Evolutionary conservation across 2,329 filamentous ascomycete species (phyloP).

Genomic region (Trichoderma atrobrunneum): DNA sequence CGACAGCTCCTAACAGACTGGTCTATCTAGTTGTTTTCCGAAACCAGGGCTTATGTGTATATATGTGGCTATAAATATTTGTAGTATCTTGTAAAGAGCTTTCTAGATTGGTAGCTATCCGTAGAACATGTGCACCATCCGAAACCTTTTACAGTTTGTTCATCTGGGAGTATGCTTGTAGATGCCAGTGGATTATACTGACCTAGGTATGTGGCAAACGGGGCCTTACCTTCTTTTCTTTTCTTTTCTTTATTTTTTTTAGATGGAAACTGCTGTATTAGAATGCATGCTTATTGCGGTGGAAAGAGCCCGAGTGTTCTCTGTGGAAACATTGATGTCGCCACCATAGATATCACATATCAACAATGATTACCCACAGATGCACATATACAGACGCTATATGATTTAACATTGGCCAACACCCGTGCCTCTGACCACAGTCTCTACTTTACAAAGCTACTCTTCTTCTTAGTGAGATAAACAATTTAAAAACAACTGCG

Average conservation of each 20-base stretch:
- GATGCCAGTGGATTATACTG: neutral
- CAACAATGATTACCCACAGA: neutral
- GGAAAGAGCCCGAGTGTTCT: neutral
- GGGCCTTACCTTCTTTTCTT: too few relatives aligned
- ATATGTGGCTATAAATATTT: neutral
- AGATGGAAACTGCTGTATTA: neutral
- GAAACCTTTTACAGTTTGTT: neutral
- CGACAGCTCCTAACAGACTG: neutral
- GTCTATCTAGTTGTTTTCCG: neutral
- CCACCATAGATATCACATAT: neutral
- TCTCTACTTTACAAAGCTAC: neutral
- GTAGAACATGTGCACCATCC: accelerated
- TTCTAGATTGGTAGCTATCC: neutral
- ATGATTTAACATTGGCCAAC: neutral
- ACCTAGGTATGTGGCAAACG: neutral
- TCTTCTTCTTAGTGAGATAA: neutral
- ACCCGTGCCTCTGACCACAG: neutral
- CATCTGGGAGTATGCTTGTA: neutral
- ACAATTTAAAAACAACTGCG: neutral
- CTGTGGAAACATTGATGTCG: neutral
- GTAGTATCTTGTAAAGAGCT: neutral
- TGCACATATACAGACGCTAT: neutral
- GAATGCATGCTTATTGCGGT: neutral
- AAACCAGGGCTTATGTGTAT: too few relatives aligned
- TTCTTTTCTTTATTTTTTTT: too few relatives aligned